phyloP scores from a whole-genome alignment of 352 stramenopile genomes.

The Stramenopiles sp. region DNA sequence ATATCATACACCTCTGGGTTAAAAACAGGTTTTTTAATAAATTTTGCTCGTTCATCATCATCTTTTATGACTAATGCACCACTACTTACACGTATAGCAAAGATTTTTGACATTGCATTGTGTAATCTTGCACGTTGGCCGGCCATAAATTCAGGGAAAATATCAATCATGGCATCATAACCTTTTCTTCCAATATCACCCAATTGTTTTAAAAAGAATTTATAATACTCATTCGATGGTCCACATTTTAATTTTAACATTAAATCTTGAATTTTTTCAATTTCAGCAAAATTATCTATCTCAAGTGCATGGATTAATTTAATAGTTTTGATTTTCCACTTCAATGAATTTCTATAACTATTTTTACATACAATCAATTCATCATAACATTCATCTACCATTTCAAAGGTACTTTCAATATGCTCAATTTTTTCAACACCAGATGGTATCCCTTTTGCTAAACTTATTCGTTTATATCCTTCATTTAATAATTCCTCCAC shows the following conservation, averaged over 20 bases:
- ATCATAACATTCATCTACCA: neutral
- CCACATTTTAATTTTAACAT: neutral
- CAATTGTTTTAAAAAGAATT: too few species aligned
- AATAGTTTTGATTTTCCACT: neutral
- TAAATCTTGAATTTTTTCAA: neutral
- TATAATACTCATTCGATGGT: too few species aligned
- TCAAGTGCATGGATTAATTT: neutral
- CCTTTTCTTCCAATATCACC: too few species aligned
- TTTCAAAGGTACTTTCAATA: neutral
- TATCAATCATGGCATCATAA: too few species aligned
- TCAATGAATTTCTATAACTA: neutral
- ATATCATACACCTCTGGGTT: neutral
- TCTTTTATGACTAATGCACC: neutral
- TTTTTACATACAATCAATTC: neutral
- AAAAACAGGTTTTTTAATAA: neutral
- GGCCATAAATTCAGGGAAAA: too few species aligned
- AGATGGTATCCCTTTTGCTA: neutral
- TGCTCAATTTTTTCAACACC: neutral
- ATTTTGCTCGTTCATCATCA: neutral
- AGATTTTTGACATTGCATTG: too few species aligned
- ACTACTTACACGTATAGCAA: neutral
- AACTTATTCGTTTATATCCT: neutral
- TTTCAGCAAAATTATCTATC: neutral
- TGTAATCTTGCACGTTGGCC: too few species aligned
- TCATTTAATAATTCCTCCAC: neutral